A percentile compares a stretch with the other conserved stretches of the same genome.
Conservation (phyloP, 805 yeast genomes). For the Dipodascopsis uninucleata region DNA sequence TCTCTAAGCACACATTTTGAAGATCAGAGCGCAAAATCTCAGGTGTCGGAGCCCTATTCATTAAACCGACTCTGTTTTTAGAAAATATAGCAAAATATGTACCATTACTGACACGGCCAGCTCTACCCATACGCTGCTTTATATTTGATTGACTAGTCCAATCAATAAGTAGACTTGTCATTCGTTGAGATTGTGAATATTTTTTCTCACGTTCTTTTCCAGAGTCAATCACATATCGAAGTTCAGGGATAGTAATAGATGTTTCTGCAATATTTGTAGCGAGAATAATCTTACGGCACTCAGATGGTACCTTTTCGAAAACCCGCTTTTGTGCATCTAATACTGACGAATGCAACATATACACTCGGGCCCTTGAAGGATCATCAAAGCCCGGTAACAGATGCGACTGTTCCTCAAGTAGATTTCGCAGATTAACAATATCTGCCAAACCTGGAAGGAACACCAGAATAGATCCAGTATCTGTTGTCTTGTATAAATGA, state of each 20-base stretch:
- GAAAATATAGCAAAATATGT: conserved; percentile 64
- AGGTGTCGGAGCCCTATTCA: conserved; percentile 12
- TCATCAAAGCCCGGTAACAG: conserved; percentile 1
- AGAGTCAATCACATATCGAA: conserved; percentile 70
- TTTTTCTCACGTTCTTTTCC: conserved; percentile 77
- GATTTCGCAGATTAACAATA: conserved; percentile 12
- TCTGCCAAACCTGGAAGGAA: conserved; percentile 30
- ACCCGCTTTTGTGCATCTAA: conserved; percentile 56
- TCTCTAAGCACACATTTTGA: conserved; percentile 22
- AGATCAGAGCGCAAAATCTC: conserved; percentile 27
- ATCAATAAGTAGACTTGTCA: conserved; percentile 67
- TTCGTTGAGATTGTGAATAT: conserved; percentile 65
- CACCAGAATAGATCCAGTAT: conserved; percentile 27
- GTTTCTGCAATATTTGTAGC: conserved; percentile 91
- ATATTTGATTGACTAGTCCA: conserved; percentile 81
- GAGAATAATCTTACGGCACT: conserved; percentile 65
- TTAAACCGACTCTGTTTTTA: conserved; percentile 2
- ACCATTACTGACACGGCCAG: conserved; percentile 80
- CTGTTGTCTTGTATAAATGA: conserved; percentile 7
- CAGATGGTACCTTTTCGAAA: conserved; percentile 48
- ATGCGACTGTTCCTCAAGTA: not conserved
- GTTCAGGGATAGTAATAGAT: conserved; percentile 79
- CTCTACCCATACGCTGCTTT: conserved; percentile 76
- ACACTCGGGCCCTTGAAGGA: conserved; percentile 3
- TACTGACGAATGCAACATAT: conserved; percentile 26